Evolutionary conservation across 306 rosid species (phyloP).

Genomic region (Arachis hypogaea): DNA sequence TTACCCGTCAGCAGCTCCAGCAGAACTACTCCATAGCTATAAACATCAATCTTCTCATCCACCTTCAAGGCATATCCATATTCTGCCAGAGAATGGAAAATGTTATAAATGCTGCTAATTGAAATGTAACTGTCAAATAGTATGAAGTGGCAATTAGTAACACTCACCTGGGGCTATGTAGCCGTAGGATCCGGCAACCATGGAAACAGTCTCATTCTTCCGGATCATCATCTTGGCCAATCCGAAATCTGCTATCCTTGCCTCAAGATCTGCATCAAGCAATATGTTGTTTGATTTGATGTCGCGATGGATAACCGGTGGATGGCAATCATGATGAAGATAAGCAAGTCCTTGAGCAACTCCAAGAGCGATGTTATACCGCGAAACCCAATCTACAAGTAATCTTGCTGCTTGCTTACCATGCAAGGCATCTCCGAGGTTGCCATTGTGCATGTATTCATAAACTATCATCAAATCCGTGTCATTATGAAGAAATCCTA

Average conservation of each 20-base stretch:
- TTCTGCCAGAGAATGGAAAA: constrained; percentile 52
- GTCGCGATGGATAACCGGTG: constrained; percentile 88
- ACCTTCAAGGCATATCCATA: constrained; percentile 94
- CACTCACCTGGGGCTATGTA: constrained; percentile 95
- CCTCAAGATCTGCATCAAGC: constrained; percentile 87
- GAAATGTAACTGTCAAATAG: constrained; percentile 10
- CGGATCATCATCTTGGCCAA: constrained; percentile 87
- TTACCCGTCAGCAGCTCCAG: constrained; percentile 89
- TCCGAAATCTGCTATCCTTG: constrained; percentile 93
- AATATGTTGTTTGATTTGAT: constrained; percentile 88
- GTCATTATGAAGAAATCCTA: constrained; percentile 82
- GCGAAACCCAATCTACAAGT: constrained; percentile 91
- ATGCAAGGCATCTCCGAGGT: constrained; percentile 91
- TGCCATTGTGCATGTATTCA: constrained; percentile 89
- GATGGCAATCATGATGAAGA: constrained; percentile 95
- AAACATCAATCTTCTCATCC: constrained; percentile 89
- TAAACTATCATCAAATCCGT: constrained; percentile 79
- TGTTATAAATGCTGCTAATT: constrained; percentile 15
- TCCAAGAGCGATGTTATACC: constrained; percentile 90
- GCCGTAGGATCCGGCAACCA: constrained; percentile 96
- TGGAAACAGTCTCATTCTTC: constrained; percentile 90
- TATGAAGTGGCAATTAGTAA: constrained; percentile 24
- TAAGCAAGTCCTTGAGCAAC: constrained; percentile 93
- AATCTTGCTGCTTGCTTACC: constrained; percentile 63
- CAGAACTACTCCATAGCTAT: constrained; percentile 92